phyloP scores from a whole-genome alignment of 768 basidiomycete genomes.

The Leccinum incarnatum region DNA sequence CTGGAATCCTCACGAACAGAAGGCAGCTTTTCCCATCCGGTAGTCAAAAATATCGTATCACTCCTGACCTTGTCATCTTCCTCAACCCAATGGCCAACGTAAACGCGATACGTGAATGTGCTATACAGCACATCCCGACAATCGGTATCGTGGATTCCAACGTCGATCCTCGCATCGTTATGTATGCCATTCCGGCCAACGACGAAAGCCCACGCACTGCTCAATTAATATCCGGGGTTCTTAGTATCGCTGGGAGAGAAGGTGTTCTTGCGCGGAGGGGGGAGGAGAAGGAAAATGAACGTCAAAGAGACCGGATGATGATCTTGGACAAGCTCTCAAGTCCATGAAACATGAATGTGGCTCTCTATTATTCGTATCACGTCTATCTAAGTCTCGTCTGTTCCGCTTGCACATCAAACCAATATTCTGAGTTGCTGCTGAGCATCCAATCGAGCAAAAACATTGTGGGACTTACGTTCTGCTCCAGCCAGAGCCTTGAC shows the following conservation, averaged over 20 bases:
- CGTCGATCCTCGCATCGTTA: conserved; percentile 92
- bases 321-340: conserved; percentile 26
- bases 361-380: conserved; percentile 5
- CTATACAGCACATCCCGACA: conserved; percentile 85
- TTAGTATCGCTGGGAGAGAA: conserved; percentile 85
- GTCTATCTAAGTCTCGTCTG: conserved; percentile 30
- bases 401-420: conserved; percentile 62
- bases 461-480: conserved; percentile 62
- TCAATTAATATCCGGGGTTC: conserved; percentile 84
- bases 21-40: conserved; percentile 67
- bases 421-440: conserved; percentile 51
- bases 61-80: conserved; percentile 87
- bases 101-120: conserved; percentile 89
- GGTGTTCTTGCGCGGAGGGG: conserved; percentile 50
- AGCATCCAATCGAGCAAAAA: conserved; percentile 13
- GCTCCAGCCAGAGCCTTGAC: conserved; percentile 80
- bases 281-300: conserved; percentile 24
- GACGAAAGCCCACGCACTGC: conserved; percentile 91
- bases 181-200: conserved; percentile 99
- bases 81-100: conserved; percentile 87
- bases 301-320: conserved; percentile 25
- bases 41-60: conserved; percentile 50
- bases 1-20: conserved; percentile 92
- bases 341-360: conserved; percentile 18
- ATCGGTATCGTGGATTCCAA: conserved; percentile 95